Base-by-base conservation (phyloP, 805 yeast species). In the Candida fluviatilis region DNA sequence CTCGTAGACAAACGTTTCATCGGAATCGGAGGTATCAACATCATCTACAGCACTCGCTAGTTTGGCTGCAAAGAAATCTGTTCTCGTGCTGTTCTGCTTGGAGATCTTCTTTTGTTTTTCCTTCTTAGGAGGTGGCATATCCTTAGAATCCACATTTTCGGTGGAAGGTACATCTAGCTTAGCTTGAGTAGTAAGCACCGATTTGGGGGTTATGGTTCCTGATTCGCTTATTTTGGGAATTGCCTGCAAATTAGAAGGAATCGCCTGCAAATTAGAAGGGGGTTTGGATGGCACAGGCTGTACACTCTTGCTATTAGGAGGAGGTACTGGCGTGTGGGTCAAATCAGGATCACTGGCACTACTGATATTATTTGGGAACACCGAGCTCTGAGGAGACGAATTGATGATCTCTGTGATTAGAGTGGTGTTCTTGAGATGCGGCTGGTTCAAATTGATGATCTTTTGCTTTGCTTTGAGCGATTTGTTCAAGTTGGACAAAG, bases 1-100 rank as follows among this genome's bases (percentile, higher is more conserved):
- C 52, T 90, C 97, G 58, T 91, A 91, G n/a, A 91, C 96, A 70
- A 93, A 91, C 1, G 95, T 88, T 58, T 93, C 99, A 49, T 90
- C 96, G 18, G 89, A 80, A 57, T 90, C 97, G 24, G 90, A 82
- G 29, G 84, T 79, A 43, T 84, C 87, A 31, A 79, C 90, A 50
- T 88, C 96, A 46, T 84, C 95, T 3, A 91, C 95, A 1, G 98
- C 98, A 39, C 88, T 82, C 6, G 96, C 98, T 43, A 93, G 70
- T 50, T 84, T 85, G 0, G 98, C 97, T 7, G 97, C 98, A 60
- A 93, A 93, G 43, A 88, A 78, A 54, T 90, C 98, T 0, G 96
- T 93, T 53, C 89, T 76, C 5, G 95, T 80, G 3, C 87, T 75
- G 45, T 71, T 76, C 43, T 76, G 78, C 37, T 74, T 66, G 10